phyloP scores from a whole-genome alignment of 306 rosid species.

The Medicago lupulina region DNA sequence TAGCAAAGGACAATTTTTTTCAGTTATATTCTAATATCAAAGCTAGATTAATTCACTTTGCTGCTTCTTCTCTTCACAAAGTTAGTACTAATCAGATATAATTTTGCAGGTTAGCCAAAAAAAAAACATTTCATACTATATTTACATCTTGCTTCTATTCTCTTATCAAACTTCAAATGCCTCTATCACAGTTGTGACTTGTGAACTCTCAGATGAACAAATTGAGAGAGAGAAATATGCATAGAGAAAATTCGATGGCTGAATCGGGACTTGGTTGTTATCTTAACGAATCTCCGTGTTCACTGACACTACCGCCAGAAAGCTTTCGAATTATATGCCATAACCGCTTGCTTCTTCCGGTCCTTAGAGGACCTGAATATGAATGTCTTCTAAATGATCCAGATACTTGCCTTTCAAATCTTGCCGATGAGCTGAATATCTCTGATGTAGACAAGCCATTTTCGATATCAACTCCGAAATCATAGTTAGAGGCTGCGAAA shows the following conservation, averaged over 20 bases:
- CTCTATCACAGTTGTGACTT: slow-evolving; percentile 4
- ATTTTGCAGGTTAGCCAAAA: slow-evolving; percentile 37
- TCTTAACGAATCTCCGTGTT: slow-evolving; percentile 63
- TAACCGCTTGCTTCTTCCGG: slow-evolving; percentile 58
- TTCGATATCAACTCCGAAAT: slow-evolving; percentile 56
- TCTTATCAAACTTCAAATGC: slow-evolving; percentile 38
- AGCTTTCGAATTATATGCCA: slow-evolving; percentile 74
- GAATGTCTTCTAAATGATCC: slow-evolving; percentile 76
- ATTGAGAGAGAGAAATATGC: slow-evolving; percentile 28
- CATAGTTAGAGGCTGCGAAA: slow-evolving; percentile 53
- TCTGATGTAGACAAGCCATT: slow-evolving; percentile 64
- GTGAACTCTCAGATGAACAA: slow-evolving; percentile 33
- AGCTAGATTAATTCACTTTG: slow-evolving; percentile 35
- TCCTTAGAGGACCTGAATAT: slow-evolving; percentile 76
- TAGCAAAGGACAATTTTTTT: slow-evolving; percentile 23
- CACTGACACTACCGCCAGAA: slow-evolving; percentile 85
- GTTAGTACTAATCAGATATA: slow-evolving; percentile 24
- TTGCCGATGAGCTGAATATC: slow-evolving; percentile 62
- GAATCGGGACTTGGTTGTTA: slow-evolving; percentile 52
- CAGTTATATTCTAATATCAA: slow-evolving; percentile 33
- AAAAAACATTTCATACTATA: slow-evolving; percentile 37
- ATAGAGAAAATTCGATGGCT: slow-evolving; percentile 28
- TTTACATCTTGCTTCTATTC: slow-evolving; percentile 48
- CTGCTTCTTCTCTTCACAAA: slow-evolving; percentile 34
- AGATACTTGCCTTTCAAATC: slow-evolving; percentile 54